Evolutionary conservation across 768 basidiomycete genomes (phyloP), one percentile per base, ranked within the genome.

Genomic region (Austroboletus festivus): DNA sequence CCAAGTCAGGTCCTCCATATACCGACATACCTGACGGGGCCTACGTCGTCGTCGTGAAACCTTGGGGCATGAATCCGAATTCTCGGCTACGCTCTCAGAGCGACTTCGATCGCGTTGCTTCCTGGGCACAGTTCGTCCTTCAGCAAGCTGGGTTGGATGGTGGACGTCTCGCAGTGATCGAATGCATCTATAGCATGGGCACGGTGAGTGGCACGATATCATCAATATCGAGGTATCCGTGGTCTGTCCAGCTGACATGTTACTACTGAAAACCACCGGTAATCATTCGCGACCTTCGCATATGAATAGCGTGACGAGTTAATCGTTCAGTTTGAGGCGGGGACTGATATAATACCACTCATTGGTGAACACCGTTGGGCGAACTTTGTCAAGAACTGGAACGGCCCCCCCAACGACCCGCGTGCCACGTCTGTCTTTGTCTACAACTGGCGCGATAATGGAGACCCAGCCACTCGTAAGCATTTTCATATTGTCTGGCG

Each of bases 371-470:
- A 68, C 20, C 50, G 48, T 5, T 64, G 57, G 60, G 50, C 55
- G 3, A 38, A 37, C 10, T 47, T 67, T 23, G 40, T 41, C 5
- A 48, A 26, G 21, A n/a, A n/a, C 3, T 60, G 58, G 51, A n/a
- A 13, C 0, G 52, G 52, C 2, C 1, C 23, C 16, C 50, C 49
- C n/a, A n/a, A 55, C 4, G 52, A 63, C 30, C 21, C 26, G 13
- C 43, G 26, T 3, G 42, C 67, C 1, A 65, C 62, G 1, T 43
- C 46, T 6, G 53, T 64, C 4, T 67, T 68, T 34, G 23, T 58
- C 20, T 67, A 68, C 34, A 67, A 68, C 42, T 67, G 61, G 65
- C 52, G 45, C 22, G 57, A 59, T 11, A 60, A 67, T 2, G 67
- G 65, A 7, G 64, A 67, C 38, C 67, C 67, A 26, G 46, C 55